A percentile compares a stretch with the other conserved stretches of the same genome.
Conservation (phyloP, 2,329 filamentous ascomycete genomes). For the Pleurostoma richardsiae region DNA sequence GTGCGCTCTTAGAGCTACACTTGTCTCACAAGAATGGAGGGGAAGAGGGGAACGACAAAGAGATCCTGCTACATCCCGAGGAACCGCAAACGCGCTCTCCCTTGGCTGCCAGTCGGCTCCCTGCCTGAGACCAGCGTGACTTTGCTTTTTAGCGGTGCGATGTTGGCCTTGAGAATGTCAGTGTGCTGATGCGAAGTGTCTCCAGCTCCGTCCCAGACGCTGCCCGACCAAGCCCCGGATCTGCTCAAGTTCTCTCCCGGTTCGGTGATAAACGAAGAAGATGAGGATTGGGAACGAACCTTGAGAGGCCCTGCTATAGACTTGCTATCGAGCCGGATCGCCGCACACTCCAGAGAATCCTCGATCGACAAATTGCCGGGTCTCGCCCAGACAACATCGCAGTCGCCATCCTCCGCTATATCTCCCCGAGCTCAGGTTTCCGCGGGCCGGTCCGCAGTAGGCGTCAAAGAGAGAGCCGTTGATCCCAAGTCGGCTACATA, state of each 20-base stretch:
- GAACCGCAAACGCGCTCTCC: too few species aligned
- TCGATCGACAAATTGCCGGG: constrained; percentile 47
- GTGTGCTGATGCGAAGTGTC: constrained; percentile 10
- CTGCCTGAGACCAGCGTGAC: too few species aligned
- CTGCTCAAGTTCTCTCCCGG: constrained; percentile 46
- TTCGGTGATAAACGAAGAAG: constrained; percentile 47
- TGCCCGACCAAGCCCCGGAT: constrained; percentile 50
- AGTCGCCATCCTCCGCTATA: constrained; percentile 16
- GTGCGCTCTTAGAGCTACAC: constrained; percentile 9
- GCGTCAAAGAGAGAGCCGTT: constrained; percentile 44
- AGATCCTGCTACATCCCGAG: too few species aligned
- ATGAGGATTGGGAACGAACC: constrained; percentile 47
- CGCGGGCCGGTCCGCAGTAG: constrained; percentile 33
- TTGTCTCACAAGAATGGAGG: constrained; percentile 8
- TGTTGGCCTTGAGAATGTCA: neutral
- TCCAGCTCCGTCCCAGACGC: constrained; percentile 54
- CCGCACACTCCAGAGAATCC: constrained; percentile 53
- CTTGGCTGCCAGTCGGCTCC: too few species aligned
- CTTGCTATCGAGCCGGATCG: constrained; percentile 27
- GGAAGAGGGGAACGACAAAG: constrained; percentile 7
- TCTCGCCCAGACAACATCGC: constrained; percentile 20
- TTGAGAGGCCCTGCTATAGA: constrained; percentile 41
- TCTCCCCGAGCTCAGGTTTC: constrained; percentile 34
- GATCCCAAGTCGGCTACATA: constrained; percentile 56
- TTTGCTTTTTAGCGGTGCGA: too few species aligned